phyloP scores from a whole-genome alignment of 306 rosid genomes.

The Dryas alaskensis region DNA sequence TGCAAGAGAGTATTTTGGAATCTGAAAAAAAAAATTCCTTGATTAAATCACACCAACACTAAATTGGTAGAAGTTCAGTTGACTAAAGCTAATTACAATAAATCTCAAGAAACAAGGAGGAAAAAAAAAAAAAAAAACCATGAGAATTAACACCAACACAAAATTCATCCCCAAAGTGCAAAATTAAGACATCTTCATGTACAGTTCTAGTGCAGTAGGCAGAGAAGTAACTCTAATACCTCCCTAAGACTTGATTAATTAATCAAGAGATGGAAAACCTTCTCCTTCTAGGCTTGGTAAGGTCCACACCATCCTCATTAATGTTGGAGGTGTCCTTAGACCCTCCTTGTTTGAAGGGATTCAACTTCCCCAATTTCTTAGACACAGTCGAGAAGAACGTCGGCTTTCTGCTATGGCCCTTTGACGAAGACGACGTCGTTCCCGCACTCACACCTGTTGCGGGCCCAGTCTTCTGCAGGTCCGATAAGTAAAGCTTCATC shows the following conservation, averaged over 20 bases:
- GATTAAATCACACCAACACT: no score
- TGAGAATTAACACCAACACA: not conserved
- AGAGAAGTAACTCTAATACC: not conserved
- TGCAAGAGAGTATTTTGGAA: no score
- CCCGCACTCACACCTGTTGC: not conserved
- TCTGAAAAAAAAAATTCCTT: no score
- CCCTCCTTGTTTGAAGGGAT: constrained; percentile 81
- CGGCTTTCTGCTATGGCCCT: constrained; percentile 25
- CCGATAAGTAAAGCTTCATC: constrained; percentile 76
- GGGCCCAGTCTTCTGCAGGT: constrained; percentile 39
- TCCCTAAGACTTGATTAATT: not conserved
- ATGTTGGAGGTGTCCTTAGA: constrained; percentile 69
- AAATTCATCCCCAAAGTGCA: not conserved
- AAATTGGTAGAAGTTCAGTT: no score
- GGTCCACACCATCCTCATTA: constrained; percentile 46
- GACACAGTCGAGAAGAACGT: constrained; percentile 73
- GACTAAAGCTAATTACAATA: no score
- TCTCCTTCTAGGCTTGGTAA: constrained; percentile 75
- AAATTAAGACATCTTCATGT: not conserved
- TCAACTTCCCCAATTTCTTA: constrained; percentile 64
- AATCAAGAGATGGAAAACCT: constrained; percentile 70
- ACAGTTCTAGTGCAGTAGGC: not conserved
- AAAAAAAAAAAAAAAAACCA: not conserved
- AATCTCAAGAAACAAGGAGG: no score
- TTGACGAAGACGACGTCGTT: constrained; percentile 35